Percentiles rank a stretch among this genome's conserved stretches.
phyloP scores from a whole-genome alignment of 202 grass and related monocot species.

The Setaria viridis region DNA sequence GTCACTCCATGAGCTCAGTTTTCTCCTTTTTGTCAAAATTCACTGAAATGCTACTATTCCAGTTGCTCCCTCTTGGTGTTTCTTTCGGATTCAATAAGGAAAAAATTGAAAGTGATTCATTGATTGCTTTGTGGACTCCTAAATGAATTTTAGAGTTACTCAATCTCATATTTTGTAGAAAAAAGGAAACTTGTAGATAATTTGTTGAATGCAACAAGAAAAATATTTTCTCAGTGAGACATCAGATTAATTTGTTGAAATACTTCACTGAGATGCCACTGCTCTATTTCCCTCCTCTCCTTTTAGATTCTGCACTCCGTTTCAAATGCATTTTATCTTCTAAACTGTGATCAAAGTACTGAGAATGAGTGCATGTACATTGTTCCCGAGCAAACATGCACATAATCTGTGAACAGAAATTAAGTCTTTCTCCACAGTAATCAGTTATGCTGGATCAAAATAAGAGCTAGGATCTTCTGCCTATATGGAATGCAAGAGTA shows the following conservation, averaged over 20 bases:
- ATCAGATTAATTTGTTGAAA: conserved; percentile 18
- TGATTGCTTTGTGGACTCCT: conserved; percentile 9
- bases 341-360: background rate
- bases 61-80: background rate
- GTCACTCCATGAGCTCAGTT: conserved; percentile 2
- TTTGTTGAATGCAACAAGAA: conserved; percentile 23
- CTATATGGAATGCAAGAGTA: conserved; percentile 15
- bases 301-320: conserved; percentile 1
- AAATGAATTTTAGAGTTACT: conserved; percentile 5
- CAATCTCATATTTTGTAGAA: background rate
- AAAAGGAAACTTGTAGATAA: background rate
- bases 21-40: conserved; percentile 8
- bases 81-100: background rate
- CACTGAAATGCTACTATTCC: background rate
- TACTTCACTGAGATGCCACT: conserved; percentile 14
- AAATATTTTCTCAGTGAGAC: background rate
- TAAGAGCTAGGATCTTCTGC: conserved; percentile 1
- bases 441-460: conserved; percentile 16
- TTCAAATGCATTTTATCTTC: conserved; percentile 21
- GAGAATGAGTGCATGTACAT: background rate
- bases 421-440: conserved; percentile 17
- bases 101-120: conserved; percentile 4
- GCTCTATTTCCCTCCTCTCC: background rate
- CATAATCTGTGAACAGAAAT: conserved; percentile 11
- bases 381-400: conserved; percentile 14